A percentile compares a stretch with the other conserved stretches of the same genome.
Evolutionary conservation across 2,329 filamentous ascomycete species (phyloP).

Genomic region (Pseudofabraea citricarpa): DNA sequence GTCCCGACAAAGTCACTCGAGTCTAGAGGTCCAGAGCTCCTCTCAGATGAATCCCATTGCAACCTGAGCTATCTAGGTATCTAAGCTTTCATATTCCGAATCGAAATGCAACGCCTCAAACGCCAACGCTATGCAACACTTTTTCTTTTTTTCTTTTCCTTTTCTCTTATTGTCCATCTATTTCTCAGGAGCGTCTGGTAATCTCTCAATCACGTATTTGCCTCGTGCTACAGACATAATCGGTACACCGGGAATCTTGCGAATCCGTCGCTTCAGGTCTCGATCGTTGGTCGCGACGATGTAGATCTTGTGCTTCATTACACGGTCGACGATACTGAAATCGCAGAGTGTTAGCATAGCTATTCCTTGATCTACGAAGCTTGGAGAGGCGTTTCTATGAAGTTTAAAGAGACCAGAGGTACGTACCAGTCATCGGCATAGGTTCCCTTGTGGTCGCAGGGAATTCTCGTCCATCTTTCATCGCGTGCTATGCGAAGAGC

Average conservation of each 20-base stretch:
- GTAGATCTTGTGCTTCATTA: conserved; percentile 71
- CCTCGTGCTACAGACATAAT: conserved; percentile 77
- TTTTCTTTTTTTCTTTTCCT: not conserved
- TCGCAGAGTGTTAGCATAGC: not conserved
- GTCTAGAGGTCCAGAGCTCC: too few species aligned
- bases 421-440: conserved; percentile 71
- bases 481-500: conserved; percentile 83
- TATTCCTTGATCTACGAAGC: not conserved
- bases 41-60: too few species aligned
- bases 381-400: not conserved
- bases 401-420: not conserved
- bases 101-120: not conserved
- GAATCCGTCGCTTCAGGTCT: conserved; percentile 68
- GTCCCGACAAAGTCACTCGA: too few species aligned
- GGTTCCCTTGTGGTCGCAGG: conserved; percentile 86
- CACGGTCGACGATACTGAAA: conserved; percentile 60
- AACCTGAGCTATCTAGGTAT: too few species aligned
- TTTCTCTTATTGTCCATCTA: conserved; percentile 7
- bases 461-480: conserved; percentile 78
- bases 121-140: not conserved
- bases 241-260: conserved; percentile 67
- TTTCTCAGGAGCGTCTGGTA: conserved; percentile 74
- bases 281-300: conserved; percentile 75
- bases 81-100: too few species aligned
- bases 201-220: conserved; percentile 90